These are phyloP conservation scores for Seminavis robusta DNA, from an alignment of 108 stramenopile genomes.

Conservation along the genomic window DNA sequence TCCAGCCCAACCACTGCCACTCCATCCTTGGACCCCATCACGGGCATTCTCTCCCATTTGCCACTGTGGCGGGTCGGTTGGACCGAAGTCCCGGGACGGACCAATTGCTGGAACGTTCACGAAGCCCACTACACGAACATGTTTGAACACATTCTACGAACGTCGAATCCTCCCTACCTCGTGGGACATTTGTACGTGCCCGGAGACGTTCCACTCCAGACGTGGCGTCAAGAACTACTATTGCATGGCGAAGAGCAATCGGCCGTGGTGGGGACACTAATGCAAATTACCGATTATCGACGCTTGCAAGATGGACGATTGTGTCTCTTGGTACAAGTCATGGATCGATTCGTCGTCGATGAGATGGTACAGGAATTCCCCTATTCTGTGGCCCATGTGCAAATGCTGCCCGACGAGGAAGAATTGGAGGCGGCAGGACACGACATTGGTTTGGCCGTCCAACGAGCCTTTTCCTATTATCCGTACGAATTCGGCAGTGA, in stretches of 20 bases:
- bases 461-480: too few relatives aligned
- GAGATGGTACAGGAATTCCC: constrained; percentile 11
- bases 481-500: constrained; percentile 63
- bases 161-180: constrained; percentile 31
- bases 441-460: not conserved
- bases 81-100: constrained; percentile 74
- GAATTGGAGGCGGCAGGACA: constrained; percentile 13
- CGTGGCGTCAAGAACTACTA: not conserved
- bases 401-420: constrained; percentile 38
- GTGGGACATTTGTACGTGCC: constrained; percentile 70
- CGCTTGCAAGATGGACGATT: constrained; percentile 36
- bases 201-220: constrained; percentile 6
- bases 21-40: too few relatives aligned
- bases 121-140: constrained; percentile 74
- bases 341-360: constrained; percentile 30
- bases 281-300: constrained; percentile 39
- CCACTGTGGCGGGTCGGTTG: constrained; percentile 68
- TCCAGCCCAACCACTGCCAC: too few relatives aligned
- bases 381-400: constrained; percentile 25
- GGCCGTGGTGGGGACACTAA: constrained; percentile 22
- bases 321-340: constrained; percentile 33
- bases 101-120: constrained; percentile 71
- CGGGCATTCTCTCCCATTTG: constrained; percentile 45
- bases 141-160: constrained; percentile 58
- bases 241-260: not conserved